Percentiles rank a stretch among this genome's conserved stretches.
These are phyloP conservation scores for Aspergillus transmontanensis DNA, from an alignment of 2,329 filamentous ascomycete species.

Conservation along the genomic window DNA sequence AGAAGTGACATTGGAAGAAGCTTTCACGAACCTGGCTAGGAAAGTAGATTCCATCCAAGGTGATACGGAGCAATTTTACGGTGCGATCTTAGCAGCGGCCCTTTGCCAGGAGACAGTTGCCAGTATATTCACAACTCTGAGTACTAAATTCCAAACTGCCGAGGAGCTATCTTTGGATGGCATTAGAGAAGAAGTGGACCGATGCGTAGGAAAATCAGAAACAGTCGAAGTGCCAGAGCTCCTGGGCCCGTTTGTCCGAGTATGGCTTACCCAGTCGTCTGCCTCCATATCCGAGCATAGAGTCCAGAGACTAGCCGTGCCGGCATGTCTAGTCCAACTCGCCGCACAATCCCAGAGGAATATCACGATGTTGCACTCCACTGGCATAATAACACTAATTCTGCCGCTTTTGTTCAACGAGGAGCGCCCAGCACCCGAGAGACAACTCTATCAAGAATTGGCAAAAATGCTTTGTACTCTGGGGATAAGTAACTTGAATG, in stretches of 20 bases:
- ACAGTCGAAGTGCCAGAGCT: slow-evolving; percentile 47
- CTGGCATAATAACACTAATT: slow-evolving; percentile 69
- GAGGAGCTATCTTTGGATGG: slow-evolving; percentile 22
- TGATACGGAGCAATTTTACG: slow-evolving; percentile 78
- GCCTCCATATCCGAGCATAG: slow-evolving; percentile 46
- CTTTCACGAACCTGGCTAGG: slow-evolving; percentile 65
- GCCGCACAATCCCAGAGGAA: slow-evolving; percentile 68
- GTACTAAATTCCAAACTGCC: slow-evolving; percentile 28
- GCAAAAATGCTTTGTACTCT: slow-evolving; percentile 71
- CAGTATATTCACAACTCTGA: slow-evolving; percentile 60
- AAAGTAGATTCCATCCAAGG: slow-evolving; percentile 49
- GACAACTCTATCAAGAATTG: slow-evolving; percentile 63
- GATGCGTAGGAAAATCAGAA: slow-evolving; percentile 43
- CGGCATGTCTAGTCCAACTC: slow-evolving; percentile 64
- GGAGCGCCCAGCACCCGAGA: slow-evolving; percentile 58
- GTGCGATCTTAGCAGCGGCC: slow-evolving; percentile 77
- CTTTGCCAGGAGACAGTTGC: slow-evolving; percentile 76
- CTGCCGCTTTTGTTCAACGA: slow-evolving; percentile 64
- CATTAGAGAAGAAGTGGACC: slow-evolving; percentile 35
- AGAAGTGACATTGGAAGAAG: slow-evolving; percentile 75
- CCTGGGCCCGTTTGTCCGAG: slow-evolving; percentile 39
- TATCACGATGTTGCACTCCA: slow-evolving; percentile 69
- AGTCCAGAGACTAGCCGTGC: slow-evolving; percentile 57
- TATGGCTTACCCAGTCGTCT: slow-evolving; percentile 63
- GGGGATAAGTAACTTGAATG: slow-evolving; percentile 77